phyloP scores from a whole-genome alignment of 306 rosid species.

The Adenanthera pavonina region DNA sequence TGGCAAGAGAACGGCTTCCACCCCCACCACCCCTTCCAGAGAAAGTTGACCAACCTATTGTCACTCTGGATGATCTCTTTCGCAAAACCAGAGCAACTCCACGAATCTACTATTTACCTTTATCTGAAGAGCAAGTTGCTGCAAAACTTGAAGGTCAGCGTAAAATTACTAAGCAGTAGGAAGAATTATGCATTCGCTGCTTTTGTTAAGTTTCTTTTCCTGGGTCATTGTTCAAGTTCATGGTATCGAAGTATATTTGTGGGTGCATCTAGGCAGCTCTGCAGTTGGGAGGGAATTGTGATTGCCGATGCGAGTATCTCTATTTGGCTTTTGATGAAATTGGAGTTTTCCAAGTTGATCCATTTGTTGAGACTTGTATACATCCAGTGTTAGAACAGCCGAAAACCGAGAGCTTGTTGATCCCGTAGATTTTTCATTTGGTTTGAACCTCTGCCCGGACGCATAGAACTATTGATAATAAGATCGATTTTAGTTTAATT shows the following conservation, averaged over 20 bases:
- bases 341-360: constrained; percentile 1
- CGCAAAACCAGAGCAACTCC: constrained; percentile 91
- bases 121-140: constrained; percentile 84
- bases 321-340: background rate
- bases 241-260: constrained; percentile 44
- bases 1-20: constrained; percentile 75
- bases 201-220: constrained; percentile 30
- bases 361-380: constrained; percentile 29
- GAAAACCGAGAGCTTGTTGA: constrained; percentile 46
- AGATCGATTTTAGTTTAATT: background rate
- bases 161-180: constrained; percentile 54
- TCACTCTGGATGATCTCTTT: constrained; percentile 92
- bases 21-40: constrained; percentile 76
- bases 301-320: constrained; percentile 6
- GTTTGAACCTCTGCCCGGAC: background rate
- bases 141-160: constrained; percentile 70
- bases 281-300: constrained; percentile 40
- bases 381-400: constrained; percentile 35
- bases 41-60: constrained; percentile 80
- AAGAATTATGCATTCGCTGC: constrained; percentile 35
- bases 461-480: no score
- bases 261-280: constrained; percentile 47
- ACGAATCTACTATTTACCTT: constrained; percentile 89
- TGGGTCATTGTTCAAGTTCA: constrained; percentile 43
- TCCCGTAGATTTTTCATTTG: constrained; percentile 32